Base-by-base conservation (phyloP, 306 rosid genomes). In the Vigna radiata region DNA sequence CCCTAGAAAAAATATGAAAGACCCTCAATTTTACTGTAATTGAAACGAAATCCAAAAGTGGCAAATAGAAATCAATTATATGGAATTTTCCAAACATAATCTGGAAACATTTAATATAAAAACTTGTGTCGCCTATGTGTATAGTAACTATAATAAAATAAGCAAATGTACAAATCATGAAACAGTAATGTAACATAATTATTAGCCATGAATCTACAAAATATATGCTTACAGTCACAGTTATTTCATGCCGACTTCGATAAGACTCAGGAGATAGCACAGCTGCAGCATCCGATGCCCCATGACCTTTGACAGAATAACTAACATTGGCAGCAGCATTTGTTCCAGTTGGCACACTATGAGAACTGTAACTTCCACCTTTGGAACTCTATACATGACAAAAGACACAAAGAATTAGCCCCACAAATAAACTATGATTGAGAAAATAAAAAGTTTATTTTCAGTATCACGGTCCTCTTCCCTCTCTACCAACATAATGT, bases 191-290 rank as follows among this genome's bases (percentile, higher is more conserved):
- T 27, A 15, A 17, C 31, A 72, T 36, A 18, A 16, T 41, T 48
- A 73, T 18, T 49, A 41, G 21, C 53, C 17, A 54, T 23, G 11
- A 21, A 44, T 31, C 25, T 65, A 46, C 15, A 58, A 55, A 15
- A 23, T 70, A 63, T 81, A 60, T 66, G 87, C 98, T 92, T 78
- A 96, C 99, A 75, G 82, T 25, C 77, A 85, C 90, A 84, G 93
- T 72, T 68, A 96, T 96, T 87, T 96, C 99, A 86, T 96, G 98
- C 53, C 86, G 89, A 17, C 82, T 94, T 53, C 98, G 85, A 83
- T 91, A 96, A 62, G 97, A 29, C 73, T 91, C 97, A 1, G 96
- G 79, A 21, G 97, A 85, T 83, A 92, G 61, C 70, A 88, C 92
- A 71, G 82, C 86, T 83, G 90, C 98, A 23, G 79, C 86, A 81